These are phyloP conservation scores for Candida michaelii DNA, from an alignment of 805 yeast genomes.

Conservation along the genomic window DNA sequence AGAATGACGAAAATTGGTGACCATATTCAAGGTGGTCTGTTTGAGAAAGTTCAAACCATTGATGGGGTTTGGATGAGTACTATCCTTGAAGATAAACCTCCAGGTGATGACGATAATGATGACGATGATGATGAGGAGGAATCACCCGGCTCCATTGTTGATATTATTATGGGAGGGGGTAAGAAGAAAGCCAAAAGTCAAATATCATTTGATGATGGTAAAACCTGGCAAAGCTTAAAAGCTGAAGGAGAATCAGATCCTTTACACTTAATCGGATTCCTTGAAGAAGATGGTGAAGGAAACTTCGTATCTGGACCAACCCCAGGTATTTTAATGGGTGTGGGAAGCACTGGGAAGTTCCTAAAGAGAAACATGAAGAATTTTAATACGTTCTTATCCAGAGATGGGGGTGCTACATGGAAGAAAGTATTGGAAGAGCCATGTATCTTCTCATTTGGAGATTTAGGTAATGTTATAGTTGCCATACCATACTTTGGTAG, in stretches of 20 bases:
- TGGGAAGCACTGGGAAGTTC: constrained; percentile 31
- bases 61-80: constrained; percentile 66
- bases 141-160: constrained; percentile 22
- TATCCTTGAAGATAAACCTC: constrained; percentile 15
- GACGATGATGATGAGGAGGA: not conserved
- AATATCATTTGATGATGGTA: constrained; percentile 54
- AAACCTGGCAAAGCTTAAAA: constrained; percentile 49
- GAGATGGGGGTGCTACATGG: constrained; percentile 83
- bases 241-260: constrained; percentile 52
- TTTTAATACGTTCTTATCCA: constrained; percentile 58
- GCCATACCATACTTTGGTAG: constrained; percentile 47
- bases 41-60: constrained; percentile 47
- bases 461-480: constrained; percentile 70
- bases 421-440: constrained; percentile 51
- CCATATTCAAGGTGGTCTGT: constrained; percentile 41
- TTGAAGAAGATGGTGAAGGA: constrained; percentile 41
- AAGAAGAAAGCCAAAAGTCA: constrained; percentile 26
- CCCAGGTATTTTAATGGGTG: constrained; percentile 46
- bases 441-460: constrained; percentile 63
- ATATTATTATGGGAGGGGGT: constrained; percentile 24
- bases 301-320: constrained; percentile 50
- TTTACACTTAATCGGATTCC: constrained; percentile 36
- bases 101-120: constrained; percentile 2
- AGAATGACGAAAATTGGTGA: constrained; percentile 47
- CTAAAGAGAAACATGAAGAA: constrained; percentile 16